Base-by-base conservation (phyloP, 495 filamentous ascomycete species). In the Xylaria curta region DNA sequence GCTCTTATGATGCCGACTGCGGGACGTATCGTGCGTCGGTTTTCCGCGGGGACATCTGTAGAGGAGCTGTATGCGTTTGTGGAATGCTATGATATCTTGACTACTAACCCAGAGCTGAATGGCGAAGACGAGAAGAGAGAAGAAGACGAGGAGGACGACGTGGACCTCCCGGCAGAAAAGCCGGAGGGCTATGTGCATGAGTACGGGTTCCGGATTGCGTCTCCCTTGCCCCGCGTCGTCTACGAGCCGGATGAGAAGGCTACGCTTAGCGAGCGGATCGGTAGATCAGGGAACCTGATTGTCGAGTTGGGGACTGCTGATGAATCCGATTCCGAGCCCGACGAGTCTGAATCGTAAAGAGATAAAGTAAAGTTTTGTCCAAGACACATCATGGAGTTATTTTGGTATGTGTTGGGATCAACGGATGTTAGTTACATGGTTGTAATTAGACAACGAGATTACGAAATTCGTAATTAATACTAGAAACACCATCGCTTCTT, bases 41-140 rank as follows among this genome's bases (percentile, higher is more conserved):
- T 99, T 75, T 74, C 82, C 1, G 82, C 85, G 3, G 83, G 88
- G 2, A 88, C 91, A 1, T 83, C 84, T 1, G 82, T 98, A 36
- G 96, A 99, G 78, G 94, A 97, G 75, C 81, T 99, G 0, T 98
- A 99, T 81, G 97, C 95, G 1, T 97, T 97, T 81, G 94, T 98
- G 3, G 97, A 98, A 76, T 98, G 96, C 81, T 91, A 95, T 78
- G 91, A 94, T 65, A 69, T 90, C 0, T 72, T 94, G 10, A 71
- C 69, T 15, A 71, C 61, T 10, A 71, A 71, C 51, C 62, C 69
- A 8, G 69, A 71, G 21, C 44, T 71, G 0, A 79, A 84, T 42
- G 76, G 76, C 8, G 79, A 80, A 26, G 74, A 81, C 13, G 63
- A 74, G 12, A 82, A 81, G 10, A 47, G n/a, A 40, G 72, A 79